Base-by-base conservation (phyloP, 2,329 filamentous ascomycete genomes). In the Myriosclerotinia curreyana region DNA sequence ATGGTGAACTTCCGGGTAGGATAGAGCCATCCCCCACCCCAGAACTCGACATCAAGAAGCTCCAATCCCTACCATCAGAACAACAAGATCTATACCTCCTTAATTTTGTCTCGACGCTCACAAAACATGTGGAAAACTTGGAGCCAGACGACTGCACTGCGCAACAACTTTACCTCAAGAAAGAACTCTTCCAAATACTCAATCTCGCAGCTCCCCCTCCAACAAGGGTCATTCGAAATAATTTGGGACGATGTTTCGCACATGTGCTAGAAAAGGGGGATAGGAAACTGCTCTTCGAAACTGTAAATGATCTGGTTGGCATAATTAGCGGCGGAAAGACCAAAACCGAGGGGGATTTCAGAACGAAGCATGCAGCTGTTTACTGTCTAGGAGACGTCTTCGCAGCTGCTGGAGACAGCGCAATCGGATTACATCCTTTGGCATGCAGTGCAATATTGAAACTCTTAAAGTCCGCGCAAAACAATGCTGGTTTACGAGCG, bases 51-150 rank as follows among this genome's bases (percentile, higher is more conserved):
- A 79, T 96, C 70, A 80, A 87, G 72, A 96, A 96, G 82, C 87
- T 99, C 55, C 89, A 96, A 77, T 84, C 90, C 60, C 85, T 98
- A 54, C 91, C 94, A 51, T 86, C 91, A 62, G 95, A 99, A 79
- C 95, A 99, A 76, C 95, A 99, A 78, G 93, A 97, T 73, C 85
- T 99, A 15, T 96, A 95, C 76, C 84, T 99, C 67, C 83, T 99
- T 66, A 96, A 88, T 34, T 97, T 96, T 75, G 89, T 93, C 44
- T 89, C 92, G 36, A 86, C 89, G 66, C 82, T 99, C 64, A 88
- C 87, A 67, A 89, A 89, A 70, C 90, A 97, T 81, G 90, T 96
- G 52, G 82, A 87, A 62, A 80, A 80, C 20, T 83, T 98, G 54
- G 84, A 86, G 61, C 82, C 86, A 67, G 91, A 96, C 70, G 90